These are phyloP conservation scores for Coemansia sp. DNA, from an alignment of 192 early-diverging fungal genomes.

Conservation along the genomic window DNA sequence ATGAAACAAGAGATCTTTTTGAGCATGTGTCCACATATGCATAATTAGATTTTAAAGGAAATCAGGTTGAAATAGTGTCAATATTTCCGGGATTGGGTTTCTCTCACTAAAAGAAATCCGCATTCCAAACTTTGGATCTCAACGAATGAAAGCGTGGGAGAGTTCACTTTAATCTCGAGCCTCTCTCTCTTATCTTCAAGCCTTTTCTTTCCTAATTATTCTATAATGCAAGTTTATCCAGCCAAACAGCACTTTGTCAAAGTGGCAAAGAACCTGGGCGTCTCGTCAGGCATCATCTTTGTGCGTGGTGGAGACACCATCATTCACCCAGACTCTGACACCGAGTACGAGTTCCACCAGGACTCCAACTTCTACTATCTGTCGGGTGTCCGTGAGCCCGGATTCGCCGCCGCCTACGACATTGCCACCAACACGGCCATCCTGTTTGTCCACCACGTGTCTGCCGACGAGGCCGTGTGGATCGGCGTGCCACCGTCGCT, in stretches of 20 bases:
- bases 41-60: not conserved
- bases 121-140: too few species aligned
- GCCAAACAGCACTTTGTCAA: conserved; percentile 63
- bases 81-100: not conserved
- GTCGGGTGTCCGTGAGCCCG: conserved; percentile 73
- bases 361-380: conserved; percentile 87
- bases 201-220: not conserved
- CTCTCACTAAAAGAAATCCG: too few species aligned
- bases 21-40: not conserved
- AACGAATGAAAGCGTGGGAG: not conserved
- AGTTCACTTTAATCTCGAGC: not conserved
- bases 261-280: conserved; percentile 59
- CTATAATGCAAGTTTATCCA: conserved; percentile 47
- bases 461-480: conserved; percentile 76
- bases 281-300: conserved; percentile 59
- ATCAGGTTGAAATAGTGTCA: not conserved
- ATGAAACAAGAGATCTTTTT: not conserved
- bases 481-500: conserved; percentile 65
- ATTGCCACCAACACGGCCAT: conserved; percentile 57
- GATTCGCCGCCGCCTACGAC: conserved; percentile 69
- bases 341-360: conserved; percentile 80
- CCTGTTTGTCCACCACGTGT: conserved; percentile 67
- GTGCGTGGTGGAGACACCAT: conserved; percentile 57
- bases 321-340: conserved; percentile 69
- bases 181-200: not conserved